Evolutionary conservation across 78 protist genomes (phyloP), one percentile per base, ranked within the genome.

Genomic region (Mastigamoeba balamuthi): DNA sequence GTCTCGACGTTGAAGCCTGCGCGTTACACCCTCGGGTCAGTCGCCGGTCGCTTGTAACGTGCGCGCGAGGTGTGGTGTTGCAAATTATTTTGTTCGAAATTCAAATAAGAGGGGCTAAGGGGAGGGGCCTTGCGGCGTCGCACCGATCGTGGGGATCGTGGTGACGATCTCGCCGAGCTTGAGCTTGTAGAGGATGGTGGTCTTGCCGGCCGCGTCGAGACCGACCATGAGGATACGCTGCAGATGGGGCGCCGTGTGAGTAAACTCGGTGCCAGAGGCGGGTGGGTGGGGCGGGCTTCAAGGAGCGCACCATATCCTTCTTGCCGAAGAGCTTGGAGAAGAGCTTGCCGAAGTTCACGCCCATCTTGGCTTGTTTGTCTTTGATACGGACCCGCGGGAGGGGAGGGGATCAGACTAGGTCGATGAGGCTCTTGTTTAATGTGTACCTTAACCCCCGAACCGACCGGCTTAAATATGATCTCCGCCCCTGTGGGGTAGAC

Each of bases 141-240:
- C n/a, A 83, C 88, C 88, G 75, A 83, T 83, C 27, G 88, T 83
- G 74, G 88, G 88, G 70, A 83, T 83, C 39, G 88, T 83, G 4
- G 77, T 40, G n/a, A 70, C 77, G 35, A 76, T 39, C 41, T 76
- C 77, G n/a, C 76, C 86, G 28, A 82, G 67, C 43, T 82, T 82
- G 48, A 82, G 66, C 63, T 82, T 82, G 52, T 82, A 82, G 10
- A 86, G 86, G 8, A 80, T 74, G 58, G 83, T 82, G 35, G 95
- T 91, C 78, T 87, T 87, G 36, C 95, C 95, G 39, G 92, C 90
- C 17, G 95, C 92, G 69, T 94, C 99, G 48, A 96, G 90, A 44
- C 98, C 98, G 48, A 92, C 96, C 91, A 94, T 92, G 44, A 96
- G 79, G 53, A 96, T 93, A 72, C 97, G n/a, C n/a, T n/a, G n/a